These are phyloP conservation scores for Tritrichomonas musculus DNA, from an alignment of 208 protist species.

Conservation along the genomic window DNA sequence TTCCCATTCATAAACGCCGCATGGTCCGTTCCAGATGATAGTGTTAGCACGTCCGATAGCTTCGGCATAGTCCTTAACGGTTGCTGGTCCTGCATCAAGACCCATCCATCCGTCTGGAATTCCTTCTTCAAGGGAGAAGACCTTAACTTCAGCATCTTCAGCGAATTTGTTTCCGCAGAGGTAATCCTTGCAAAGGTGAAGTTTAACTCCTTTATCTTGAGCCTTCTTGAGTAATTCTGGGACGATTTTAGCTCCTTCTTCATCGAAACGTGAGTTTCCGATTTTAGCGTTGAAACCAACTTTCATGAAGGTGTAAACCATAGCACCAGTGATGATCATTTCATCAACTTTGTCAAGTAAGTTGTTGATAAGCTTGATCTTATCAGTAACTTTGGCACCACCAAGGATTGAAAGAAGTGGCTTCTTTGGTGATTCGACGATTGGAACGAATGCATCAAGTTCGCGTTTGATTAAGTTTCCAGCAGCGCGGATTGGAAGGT, in stretches of 20 bases:
- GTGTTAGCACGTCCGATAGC: slow-evolving; percentile 39
- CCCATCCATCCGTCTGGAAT: slow-evolving; percentile 60
- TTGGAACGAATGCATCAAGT: slow-evolving; percentile 89
- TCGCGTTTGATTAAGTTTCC: slow-evolving; percentile 97
- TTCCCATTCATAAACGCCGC: slow-evolving; percentile 55
- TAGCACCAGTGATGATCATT: slow-evolving; percentile 95
- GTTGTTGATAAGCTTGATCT: slow-evolving; percentile 97
- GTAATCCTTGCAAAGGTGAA: slow-evolving; percentile 74
- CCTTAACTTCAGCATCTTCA: slow-evolving; percentile 41
- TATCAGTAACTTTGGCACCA: slow-evolving; percentile 91
- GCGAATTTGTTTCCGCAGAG: slow-evolving; percentile 40
- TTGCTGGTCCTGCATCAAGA: slow-evolving; percentile 59
- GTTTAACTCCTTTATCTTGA: slow-evolving; percentile 75
- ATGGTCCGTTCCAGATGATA: slow-evolving; percentile 56
- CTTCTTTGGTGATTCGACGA: slow-evolving; percentile 58
- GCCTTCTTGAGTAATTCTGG: slow-evolving; percentile 49
- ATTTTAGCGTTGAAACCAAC: slow-evolving; percentile 50
- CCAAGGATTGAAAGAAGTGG: slow-evolving; percentile 92
- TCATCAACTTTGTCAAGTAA: slow-evolving; percentile 85
- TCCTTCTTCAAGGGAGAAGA: slow-evolving; percentile 40
- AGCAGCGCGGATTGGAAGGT: slow-evolving; percentile 66
- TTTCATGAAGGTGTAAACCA: slow-evolving; percentile 94
- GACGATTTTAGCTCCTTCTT: slow-evolving; percentile 55
- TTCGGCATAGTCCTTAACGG: slow-evolving; percentile 43
- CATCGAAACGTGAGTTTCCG: slow-evolving; percentile 58